Conservation (phyloP, 2,329 filamentous ascomycete genomes). For the Aspergillus pseudoviridinutans region DNA sequence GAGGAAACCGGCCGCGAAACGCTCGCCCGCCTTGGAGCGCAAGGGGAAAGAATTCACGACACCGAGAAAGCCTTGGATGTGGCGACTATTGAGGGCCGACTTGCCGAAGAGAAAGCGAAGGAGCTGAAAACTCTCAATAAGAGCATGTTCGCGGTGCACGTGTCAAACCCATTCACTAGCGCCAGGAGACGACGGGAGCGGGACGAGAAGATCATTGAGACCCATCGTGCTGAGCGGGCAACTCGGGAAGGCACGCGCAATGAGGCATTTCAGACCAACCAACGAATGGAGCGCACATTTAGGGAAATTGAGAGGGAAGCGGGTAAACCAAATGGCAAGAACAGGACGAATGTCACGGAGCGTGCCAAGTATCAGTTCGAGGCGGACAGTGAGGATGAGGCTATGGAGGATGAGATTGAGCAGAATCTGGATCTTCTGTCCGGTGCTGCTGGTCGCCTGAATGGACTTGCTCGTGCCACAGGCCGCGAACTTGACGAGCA, state of each 20-base stretch:
- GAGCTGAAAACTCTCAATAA: conserved; percentile 82
- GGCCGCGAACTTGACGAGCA: conserved; percentile 71
- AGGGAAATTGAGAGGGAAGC: conserved; percentile 59
- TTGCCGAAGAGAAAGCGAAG: conserved; percentile 73
- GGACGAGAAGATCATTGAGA: conserved; percentile 66
- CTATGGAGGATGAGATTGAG: conserved; percentile 69
- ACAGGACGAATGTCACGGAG: conserved; percentile 54
- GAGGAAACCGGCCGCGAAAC: conserved; percentile 69
- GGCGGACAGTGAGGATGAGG: conserved; percentile 66
- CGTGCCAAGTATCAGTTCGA: conserved; percentile 74
- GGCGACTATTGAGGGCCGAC: conserved; percentile 68
- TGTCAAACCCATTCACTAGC: conserved; percentile 72
- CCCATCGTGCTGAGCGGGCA: conserved; percentile 55
- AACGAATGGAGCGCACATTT: conserved; percentile 62
- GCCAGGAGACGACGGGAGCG: conserved; percentile 60
- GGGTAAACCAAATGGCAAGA: conserved; percentile 46
- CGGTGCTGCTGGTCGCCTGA: conserved; percentile 64
- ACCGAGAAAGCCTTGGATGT: conserved; percentile 79
- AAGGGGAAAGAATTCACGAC: conserved; percentile 77
- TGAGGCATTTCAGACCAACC: conserved; percentile 50
- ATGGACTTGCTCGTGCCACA: conserved; percentile 69
- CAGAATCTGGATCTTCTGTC: conserved; percentile 59
- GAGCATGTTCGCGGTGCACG: conserved; percentile 85
- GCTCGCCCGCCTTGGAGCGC: conserved; percentile 67
- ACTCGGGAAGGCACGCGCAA: conserved; percentile 53